phyloP scores from a whole-genome alignment of 345 rosid genomes.

The Sisymbrium altissimum region DNA sequence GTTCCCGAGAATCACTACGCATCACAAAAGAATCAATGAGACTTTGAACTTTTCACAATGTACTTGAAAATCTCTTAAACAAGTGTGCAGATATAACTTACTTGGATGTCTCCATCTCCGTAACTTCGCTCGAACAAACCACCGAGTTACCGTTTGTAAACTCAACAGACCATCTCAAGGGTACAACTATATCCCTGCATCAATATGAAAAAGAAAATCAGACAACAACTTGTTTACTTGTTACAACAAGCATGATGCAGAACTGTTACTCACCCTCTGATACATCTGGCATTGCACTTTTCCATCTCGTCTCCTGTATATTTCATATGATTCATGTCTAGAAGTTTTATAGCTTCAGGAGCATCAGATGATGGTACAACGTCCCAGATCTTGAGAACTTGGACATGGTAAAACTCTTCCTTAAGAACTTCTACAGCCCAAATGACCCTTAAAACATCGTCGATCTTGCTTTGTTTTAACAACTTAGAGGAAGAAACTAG shows the following conservation, averaged over 20 bases:
- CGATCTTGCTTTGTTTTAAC: constrained; percentile 51
- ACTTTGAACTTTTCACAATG: neutral
- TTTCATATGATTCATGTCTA: neutral
- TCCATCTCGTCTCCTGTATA: constrained; percentile 2
- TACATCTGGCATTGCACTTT: constrained; percentile 16
- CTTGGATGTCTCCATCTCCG: constrained; percentile 1
- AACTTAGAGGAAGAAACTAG: constrained; percentile 16
- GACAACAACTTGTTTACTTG: neutral
- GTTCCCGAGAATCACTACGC: neutral
- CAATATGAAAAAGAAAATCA: neutral
- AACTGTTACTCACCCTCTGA: constrained; percentile 18
- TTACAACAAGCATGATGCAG: neutral
- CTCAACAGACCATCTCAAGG: constrained; percentile 20
- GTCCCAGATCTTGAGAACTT: constrained; percentile 40
- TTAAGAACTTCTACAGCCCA: constrained; percentile 38
- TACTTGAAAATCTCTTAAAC: neutral
- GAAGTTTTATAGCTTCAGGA: constrained; percentile 7
- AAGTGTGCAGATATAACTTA: neutral
- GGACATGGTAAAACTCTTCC: constrained; percentile 15
- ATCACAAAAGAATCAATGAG: neutral
- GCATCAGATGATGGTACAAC: constrained; percentile 20
- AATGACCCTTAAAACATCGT: constrained; percentile 16
- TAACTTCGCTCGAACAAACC: neutral
- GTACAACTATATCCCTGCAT: constrained; percentile 12
- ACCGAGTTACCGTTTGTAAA: neutral